A percentile compares a stretch with the other conserved stretches of the same genome.
Evolutionary conservation across 371 early-diverging fungal species (phyloP).

Genomic region (Lichtheimia corymbifera): DNA sequence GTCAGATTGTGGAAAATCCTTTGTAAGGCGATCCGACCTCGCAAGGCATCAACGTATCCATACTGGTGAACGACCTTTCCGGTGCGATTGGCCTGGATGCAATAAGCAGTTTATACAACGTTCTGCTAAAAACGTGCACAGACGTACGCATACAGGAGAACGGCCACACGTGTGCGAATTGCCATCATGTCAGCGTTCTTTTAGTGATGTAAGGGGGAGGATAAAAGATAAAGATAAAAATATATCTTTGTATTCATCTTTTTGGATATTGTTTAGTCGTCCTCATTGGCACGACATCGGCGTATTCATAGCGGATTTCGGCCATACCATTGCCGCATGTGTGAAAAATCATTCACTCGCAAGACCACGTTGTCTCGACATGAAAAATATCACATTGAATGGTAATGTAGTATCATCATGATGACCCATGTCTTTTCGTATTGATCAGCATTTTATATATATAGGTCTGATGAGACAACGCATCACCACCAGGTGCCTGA

Average conservation of each 20-base stretch:
- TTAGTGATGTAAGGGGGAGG: slow-evolving; percentile 46
- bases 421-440: no score
- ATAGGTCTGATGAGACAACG: no score
- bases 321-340: slow-evolving; percentile 36
- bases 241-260: neutral
- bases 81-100: slow-evolving; percentile 42
- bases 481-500: no score
- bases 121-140: slow-evolving; percentile 67
- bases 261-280: slow-evolving; percentile 29
- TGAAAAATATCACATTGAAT: slow-evolving; percentile 5
- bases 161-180: slow-evolving; percentile 63
- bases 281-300: slow-evolving; percentile 35
- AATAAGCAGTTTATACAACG: slow-evolving; percentile 68
- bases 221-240: neutral
- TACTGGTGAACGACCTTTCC: slow-evolving; percentile 11
- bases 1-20: slow-evolving; percentile 65
- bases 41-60: slow-evolving; percentile 66
- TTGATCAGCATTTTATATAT: no score
- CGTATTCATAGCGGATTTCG: slow-evolving; percentile 35
- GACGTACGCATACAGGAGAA: slow-evolving; percentile 71
- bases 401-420: no score
- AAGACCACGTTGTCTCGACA: slow-evolving; percentile 21
- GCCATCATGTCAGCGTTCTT: slow-evolving; percentile 44
- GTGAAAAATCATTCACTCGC: slow-evolving; percentile 24
- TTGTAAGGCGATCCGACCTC: slow-evolving; percentile 80